Base-by-base conservation (phyloP, 345 rosid genomes). In the Eucalyptus paniculata region DNA sequence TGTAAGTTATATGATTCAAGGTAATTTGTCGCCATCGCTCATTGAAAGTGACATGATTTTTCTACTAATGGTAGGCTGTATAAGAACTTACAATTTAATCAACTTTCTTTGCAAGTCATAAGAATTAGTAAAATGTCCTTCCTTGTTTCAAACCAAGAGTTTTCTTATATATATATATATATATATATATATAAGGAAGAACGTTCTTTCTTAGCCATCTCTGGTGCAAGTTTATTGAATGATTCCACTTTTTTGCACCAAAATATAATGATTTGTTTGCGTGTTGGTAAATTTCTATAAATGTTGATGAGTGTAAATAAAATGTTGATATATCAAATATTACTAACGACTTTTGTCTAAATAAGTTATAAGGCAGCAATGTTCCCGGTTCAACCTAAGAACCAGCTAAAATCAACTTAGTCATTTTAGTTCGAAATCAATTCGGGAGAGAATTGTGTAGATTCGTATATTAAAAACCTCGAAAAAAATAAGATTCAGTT, bases 371-470 rank as follows among this genome's bases (percentile, higher is more conserved):
- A n/a, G 77, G 37, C 19, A n/a, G 12, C 19, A 15, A 4, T 8
- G 40, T n/a, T 65, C 40, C 77, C 2, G 21, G 21, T 65, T n/a
- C 37, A 30, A 65, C 77, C 19, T 65, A 1, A 8, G 37, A n/a
- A 65, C 77, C 21, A 15, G 37, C 37, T 34, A n/a, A n/a, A 34
- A 72, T 23, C 26, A 13, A 72, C 83, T 72, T 72, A 7, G 26
- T 10, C 12, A 24, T 10, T 72, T 8, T 1, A 10, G 14, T 72
- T 37, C 26, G 1, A 19, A 5, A 14, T 7, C 45, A 2, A 37
- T 37, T 37, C 12, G 3, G 0, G 40, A 72, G 45, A 19, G 26
- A 34, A 34, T 8, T 4, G 8, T 4, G 2, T 72, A 19, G 3
- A 72, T 72, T 72, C 77, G 2, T 4, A 5, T 9, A 65, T n/a